Base-by-base conservation (phyloP, 1,284 basidiomycete genomes). In the Neonothopanus nambi region DNA sequence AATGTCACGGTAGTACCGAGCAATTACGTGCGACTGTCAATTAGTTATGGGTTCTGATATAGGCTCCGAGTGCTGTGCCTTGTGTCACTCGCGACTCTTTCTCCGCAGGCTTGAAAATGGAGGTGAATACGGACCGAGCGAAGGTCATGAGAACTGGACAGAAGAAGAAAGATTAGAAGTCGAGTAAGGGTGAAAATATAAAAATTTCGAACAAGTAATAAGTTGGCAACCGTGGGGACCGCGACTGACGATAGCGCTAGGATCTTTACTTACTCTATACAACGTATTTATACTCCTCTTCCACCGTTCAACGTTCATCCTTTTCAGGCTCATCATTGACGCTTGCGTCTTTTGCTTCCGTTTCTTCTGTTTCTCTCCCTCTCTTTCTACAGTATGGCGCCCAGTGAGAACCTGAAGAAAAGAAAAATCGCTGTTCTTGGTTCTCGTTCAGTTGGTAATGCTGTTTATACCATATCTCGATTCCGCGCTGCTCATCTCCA, bases 371-470 rank as follows among this genome's bases (percentile, higher is more conserved):
- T 50, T 54, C 36, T 42, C 47, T 37, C 30, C 48, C 30, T 24
- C 38, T 50, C 33, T 39, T 33, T 44, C 33, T 57, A 52, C 48
- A 48, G 48, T 51, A 51, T 49, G 58, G 44, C 58, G 72, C 92
- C 90, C 43, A 91, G 92, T 39, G 92, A 59, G 51, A 57, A 57
- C 41, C 71, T 89, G 68, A 88, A 82, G 75, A 92, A 93, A 77
- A 81, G 94, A 69, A 78, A 77, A 66, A 79, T 79, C 56, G 78
- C 77, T 15, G 77, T 80, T n/a, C 58, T 80, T 56, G 78, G 78
- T 52, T 76, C 78, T 51, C 75, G 78, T 63, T 79, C 77, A 53
- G 78, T 80, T 58, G 78, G 78, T 79, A 52, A 61, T 63, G 23
- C 43, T 44, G 18, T 42, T 55, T 59, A 59, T 64, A 50, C 61